Evolutionary conservation across 225 moss, liverwort and hornwort species (phyloP).

Genomic region (Marchantia paleacea): DNA sequence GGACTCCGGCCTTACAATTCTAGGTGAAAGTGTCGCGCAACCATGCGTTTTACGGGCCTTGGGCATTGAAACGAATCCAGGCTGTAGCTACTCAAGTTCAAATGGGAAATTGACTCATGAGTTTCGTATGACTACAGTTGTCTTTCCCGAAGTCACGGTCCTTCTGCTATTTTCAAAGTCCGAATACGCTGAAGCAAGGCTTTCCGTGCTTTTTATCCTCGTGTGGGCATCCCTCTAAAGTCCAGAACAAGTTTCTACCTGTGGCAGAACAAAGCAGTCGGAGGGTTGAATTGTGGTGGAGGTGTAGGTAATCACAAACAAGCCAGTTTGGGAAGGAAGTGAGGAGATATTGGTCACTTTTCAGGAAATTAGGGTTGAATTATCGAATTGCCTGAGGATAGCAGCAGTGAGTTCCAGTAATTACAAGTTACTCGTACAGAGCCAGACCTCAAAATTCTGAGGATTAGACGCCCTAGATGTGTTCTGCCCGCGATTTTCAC

Average conservation of each 20-base stretch:
- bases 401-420: constrained; percentile 1
- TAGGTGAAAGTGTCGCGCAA: background rate
- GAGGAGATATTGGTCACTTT: background rate
- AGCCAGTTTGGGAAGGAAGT: background rate
- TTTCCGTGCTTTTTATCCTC: background rate
- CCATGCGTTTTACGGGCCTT: background rate
- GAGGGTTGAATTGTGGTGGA: background rate
- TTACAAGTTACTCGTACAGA: background rate
- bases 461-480: constrained; percentile 20
- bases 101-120: background rate
- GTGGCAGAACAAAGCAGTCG: background rate
- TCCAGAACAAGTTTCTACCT: background rate
- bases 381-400: background rate
- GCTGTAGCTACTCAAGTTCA: background rate
- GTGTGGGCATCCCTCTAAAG: background rate
- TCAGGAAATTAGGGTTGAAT: constrained; percentile 14
- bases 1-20: background rate
- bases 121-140: background rate
- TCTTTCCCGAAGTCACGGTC: background rate
- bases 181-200: background rate
- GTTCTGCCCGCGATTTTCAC: constrained; percentile 13
- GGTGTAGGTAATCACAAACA: background rate
- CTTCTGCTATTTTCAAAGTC: background rate
- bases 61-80: background rate
- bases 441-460: background rate